A percentile compares a stretch with the other conserved stretches of the same genome.
Conservation (phyloP, 306 rosid species). For the Canavalia ensiformis region DNA sequence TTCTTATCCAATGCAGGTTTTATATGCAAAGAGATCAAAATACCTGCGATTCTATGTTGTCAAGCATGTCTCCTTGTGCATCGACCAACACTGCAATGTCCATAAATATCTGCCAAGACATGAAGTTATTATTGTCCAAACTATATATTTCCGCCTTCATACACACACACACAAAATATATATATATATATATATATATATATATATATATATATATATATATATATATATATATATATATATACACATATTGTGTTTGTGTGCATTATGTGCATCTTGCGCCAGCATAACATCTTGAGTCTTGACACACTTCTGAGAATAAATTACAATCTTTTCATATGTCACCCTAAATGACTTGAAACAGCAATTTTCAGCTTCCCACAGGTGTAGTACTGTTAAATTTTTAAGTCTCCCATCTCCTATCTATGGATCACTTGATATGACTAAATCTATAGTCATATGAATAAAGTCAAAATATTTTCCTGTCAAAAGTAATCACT, state of each 20-base stretch:
- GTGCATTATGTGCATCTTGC: no score
- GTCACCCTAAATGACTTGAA: not conserved
- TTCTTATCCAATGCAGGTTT: not conserved
- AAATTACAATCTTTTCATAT: not conserved
- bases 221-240: no score
- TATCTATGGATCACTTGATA: not conserved
- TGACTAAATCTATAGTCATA: not conserved
- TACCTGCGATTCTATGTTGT: conserved; percentile 93
- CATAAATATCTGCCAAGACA: conserved; percentile 77
- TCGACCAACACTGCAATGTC: conserved; percentile 95
- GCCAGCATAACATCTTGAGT: not conserved
- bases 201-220: no score
- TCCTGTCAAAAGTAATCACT: not conserved
- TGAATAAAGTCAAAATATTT: not conserved
- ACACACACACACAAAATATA: not conserved
- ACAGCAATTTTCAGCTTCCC: conserved; percentile 24
- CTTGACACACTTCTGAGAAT: not conserved
- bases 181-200: no score
- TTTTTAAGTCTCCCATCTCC: conserved; percentile 12
- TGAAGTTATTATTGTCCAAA: conserved; percentile 27
- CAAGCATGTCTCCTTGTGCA: conserved; percentile 92
- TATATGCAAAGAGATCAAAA: conserved; percentile 32
- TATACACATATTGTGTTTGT: no score
- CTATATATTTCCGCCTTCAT: not conserved
- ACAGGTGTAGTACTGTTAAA: not conserved